Conservation (phyloP, 345 rosid genomes). For the Eucalyptus paniculata region DNA sequence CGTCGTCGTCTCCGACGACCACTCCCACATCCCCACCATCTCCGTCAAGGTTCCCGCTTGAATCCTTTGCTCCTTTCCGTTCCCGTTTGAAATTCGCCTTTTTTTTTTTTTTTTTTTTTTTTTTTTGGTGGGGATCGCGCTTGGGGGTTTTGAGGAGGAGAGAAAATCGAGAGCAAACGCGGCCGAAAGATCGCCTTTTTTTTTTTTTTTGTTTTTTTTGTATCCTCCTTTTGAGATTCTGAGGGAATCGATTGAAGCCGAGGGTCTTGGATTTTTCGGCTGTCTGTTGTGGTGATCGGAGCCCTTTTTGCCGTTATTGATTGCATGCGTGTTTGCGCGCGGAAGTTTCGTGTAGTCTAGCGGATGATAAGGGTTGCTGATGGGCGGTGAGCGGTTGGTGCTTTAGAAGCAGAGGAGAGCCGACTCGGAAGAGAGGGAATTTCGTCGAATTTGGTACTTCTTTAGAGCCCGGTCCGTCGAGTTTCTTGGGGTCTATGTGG, state of each 20-base stretch:
- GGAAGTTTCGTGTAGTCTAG: not conserved
- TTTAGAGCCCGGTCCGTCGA: not conserved
- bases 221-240: not conserved
- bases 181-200: not conserved
- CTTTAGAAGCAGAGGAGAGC: not conserved
- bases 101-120: not conserved
- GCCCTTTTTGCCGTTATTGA: not conserved
- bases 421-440: not conserved
- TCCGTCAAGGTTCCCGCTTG: conserved; percentile 46
- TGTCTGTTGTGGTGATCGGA: not conserved
- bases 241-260: not conserved
- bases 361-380: not conserved
- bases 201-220: not conserved
- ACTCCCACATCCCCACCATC: conserved; percentile 37
- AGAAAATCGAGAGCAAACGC: not conserved
- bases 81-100: not conserved
- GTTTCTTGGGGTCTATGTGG: not conserved
- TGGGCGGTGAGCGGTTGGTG: not conserved
- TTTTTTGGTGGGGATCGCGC: not conserved
- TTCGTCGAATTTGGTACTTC: not conserved
- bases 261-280: not conserved
- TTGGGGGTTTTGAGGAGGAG: not conserved
- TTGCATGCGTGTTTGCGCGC: not conserved
- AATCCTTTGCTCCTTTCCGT: not conserved
- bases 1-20: conserved; percentile 62